Base-by-base conservation (phyloP, 768 basidiomycete species). In the Leccinum broughii region DNA sequence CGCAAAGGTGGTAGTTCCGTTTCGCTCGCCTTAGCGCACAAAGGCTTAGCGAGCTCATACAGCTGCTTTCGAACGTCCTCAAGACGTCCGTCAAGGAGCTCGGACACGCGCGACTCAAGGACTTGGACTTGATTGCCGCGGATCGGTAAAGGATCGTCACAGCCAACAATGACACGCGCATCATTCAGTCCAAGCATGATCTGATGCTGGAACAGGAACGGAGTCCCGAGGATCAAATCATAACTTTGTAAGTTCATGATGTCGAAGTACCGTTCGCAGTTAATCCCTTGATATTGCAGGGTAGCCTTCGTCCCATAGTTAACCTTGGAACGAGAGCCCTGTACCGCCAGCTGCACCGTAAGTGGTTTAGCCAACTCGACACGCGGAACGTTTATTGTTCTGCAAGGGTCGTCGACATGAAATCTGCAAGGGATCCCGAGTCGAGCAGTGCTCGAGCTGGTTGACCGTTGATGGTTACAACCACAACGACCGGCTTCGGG, bases 191-290 rank as follows among this genome's bases (percentile, higher is more conserved):
- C 76, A 8, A 76, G 14, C 1, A 56, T 61, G 0, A 77, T 63
- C 4, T 66, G 26, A 37, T 78, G 72, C 34, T 77, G 75, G 30
- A 54, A 77, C n/a, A 80, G 34, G 51, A 74, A 80, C 0, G 76
- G 79, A 0, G 77, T 78, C 1, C 80, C 74, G 0, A 80, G 61
- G 1, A 79, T 76, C 1, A 75, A 3, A n/a, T 82, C 76, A 41
- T 81, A 80, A 4, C 62, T 69, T 0, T 75, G 66, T 0, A 80
- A 8, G 53, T 80, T 81, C 0, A 73, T 69, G 0, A 80, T 62
- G 60, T 81, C 71, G 51, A 81, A 79, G 3, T 67, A 60, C 0
- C 70, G 35, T 13, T 70, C 50, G 26, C 51, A 56, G 15, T 32
- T 65, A 26, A 71, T 68, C 0, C 52, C 28, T 17, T 70, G 64